Evolutionary conservation across 1,139 yeast species (phyloP).

Genomic region (Hanseniaspora gamundiae): DNA sequence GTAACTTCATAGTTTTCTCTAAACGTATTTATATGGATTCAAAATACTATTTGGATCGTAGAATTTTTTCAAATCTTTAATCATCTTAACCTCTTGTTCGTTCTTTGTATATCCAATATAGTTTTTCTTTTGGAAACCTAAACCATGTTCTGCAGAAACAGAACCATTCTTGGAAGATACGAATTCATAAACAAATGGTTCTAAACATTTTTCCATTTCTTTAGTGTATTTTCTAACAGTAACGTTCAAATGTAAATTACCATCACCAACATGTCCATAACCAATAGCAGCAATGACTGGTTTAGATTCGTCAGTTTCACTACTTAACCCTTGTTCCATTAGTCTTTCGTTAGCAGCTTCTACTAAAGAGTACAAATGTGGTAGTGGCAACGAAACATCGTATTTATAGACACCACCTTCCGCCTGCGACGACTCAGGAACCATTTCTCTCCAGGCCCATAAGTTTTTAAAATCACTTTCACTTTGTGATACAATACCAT

Average conservation of each 20-base stretch:
- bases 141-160: slow-evolving; percentile 92
- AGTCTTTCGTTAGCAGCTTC: slow-evolving; percentile 56
- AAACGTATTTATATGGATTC: slow-evolving; percentile 83
- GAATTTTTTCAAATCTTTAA: slow-evolving; percentile 62
- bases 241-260: slow-evolving; percentile 84
- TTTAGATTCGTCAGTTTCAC: slow-evolving; percentile 39
- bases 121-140: slow-evolving; percentile 90
- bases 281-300: slow-evolving; percentile 88
- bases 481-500: slow-evolving; percentile 94
- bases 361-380: slow-evolving; percentile 68
- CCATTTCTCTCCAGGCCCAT: slow-evolving; percentile 93
- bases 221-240: slow-evolving; percentile 76
- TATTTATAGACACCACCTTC: slow-evolving; percentile 94
- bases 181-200: slow-evolving; percentile 92
- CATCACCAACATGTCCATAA: slow-evolving; percentile 95
- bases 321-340: slow-evolving; percentile 44
- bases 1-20: too few relatives aligned
- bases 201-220: slow-evolving; percentile 63
- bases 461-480: slow-evolving; percentile 70
- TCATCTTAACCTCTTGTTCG: slow-evolving; percentile 52
- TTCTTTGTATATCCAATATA: slow-evolving; percentile 77
- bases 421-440: slow-evolving; percentile 78
- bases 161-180: slow-evolving; percentile 69
- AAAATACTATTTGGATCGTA: slow-evolving; percentile 84
- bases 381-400: slow-evolving; percentile 82